phyloP scores from a whole-genome alignment of 129 eudicot species.

The Escallonia rubra region DNA sequence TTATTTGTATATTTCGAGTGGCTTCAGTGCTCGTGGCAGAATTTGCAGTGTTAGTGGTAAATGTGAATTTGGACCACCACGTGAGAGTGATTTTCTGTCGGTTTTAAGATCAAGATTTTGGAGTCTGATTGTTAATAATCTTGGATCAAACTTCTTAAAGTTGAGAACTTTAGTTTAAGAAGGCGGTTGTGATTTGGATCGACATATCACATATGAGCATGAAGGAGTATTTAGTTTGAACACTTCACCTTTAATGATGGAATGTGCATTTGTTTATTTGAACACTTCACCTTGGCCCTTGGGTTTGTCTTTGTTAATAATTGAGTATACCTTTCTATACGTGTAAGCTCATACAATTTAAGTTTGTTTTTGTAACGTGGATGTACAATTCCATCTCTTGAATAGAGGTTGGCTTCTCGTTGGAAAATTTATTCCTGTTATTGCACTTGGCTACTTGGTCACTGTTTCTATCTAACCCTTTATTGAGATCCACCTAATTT shows the following conservation, averaged over 20 bases:
- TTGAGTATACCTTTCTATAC: too few species aligned
- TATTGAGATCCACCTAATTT: not conserved
- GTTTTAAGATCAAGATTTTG: not conserved
- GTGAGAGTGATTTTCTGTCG: not conserved
- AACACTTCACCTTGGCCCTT: too few species aligned
- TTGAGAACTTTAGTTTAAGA: not conserved
- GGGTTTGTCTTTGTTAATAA: too few species aligned
- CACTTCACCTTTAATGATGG: not conserved
- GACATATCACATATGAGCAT: too few species aligned
- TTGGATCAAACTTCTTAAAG: not conserved
- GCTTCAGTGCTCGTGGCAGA: slow-evolving; percentile 7
- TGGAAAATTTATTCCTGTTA: too few species aligned
- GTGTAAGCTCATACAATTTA: too few species aligned
- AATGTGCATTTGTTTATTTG: not conserved
- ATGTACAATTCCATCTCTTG: too few species aligned
- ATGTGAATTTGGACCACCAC: slow-evolving; percentile 2
- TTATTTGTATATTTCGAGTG: not conserved
- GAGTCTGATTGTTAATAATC: not conserved
- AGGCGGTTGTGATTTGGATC: too few species aligned
- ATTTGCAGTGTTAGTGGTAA: not conserved
- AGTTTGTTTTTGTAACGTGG: too few species aligned
- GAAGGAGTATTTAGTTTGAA: too few species aligned
- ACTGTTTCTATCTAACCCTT: not conserved
- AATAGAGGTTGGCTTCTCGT: too few species aligned
- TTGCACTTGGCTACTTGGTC: too few species aligned